Evolutionary conservation across 2,329 filamentous ascomycete species (phyloP).

Genomic region (Aureobasidium sp.): DNA sequence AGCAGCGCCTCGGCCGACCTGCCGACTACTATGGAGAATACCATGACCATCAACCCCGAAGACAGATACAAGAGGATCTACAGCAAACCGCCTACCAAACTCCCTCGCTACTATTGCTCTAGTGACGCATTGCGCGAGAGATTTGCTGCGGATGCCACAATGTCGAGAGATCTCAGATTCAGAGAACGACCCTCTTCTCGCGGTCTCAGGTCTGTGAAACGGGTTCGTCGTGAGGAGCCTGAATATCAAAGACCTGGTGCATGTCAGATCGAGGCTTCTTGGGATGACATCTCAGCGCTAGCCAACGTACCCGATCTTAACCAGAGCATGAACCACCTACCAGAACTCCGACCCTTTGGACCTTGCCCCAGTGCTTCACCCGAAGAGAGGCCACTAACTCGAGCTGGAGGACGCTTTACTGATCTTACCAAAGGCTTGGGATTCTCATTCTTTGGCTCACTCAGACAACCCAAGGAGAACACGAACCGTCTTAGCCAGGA

Average conservation of each 20-base stretch:
- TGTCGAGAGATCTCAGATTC: neutral
- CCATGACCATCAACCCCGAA: conserved; percentile 14
- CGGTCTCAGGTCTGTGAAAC: neutral
- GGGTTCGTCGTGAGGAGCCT: neutral
- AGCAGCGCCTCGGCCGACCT: conserved; percentile 24
- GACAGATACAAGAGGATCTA: conserved; percentile 15
- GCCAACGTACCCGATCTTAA: neutral
- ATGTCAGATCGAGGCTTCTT: neutral
- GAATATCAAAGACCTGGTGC: neutral
- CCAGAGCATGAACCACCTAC: neutral
- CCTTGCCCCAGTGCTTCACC: neutral
- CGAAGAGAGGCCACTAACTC: neutral
- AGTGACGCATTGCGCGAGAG: conserved; percentile 12
- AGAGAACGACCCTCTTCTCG: neutral
- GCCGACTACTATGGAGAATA: conserved; percentile 16
- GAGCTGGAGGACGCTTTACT: neutral
- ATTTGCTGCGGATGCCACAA: neutral
- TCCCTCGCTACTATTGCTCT: conserved; percentile 14
- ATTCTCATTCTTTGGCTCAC: conserved; percentile 5
- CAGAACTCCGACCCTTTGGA: neutral
- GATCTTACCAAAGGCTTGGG: neutral
- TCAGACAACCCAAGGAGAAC: neutral
- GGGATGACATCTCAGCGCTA: neutral
- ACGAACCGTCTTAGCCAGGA: neutral
- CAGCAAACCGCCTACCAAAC: conserved; percentile 11